phyloP scores from a whole-genome alignment of 257 asterid genomes.

The Solanum sitiens region DNA sequence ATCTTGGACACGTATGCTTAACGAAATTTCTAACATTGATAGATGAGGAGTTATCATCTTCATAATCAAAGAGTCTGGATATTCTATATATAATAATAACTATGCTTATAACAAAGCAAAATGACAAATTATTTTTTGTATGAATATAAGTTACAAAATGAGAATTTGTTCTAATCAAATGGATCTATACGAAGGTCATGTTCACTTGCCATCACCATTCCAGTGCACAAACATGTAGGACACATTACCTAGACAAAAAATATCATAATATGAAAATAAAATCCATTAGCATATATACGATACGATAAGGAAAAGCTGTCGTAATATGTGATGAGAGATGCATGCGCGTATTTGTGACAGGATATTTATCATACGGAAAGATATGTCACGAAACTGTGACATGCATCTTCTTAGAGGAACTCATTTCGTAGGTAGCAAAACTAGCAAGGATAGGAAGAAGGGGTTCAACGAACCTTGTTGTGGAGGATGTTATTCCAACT shows the following conservation, averaged over 20 bases:
- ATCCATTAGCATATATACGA: not conserved
- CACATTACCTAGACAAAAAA: conserved; percentile 61
- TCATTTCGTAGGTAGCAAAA: not conserved
- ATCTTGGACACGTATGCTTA: rapidly evolving
- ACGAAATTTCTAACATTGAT: not conserved
- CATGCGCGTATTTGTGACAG: not conserved
- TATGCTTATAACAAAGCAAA: not conserved
- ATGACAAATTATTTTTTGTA: not conserved
- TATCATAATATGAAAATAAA: not conserved
- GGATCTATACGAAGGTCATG: conserved; percentile 87
- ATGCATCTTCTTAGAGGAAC: not conserved
- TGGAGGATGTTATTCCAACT: not conserved
- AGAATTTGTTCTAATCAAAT: conserved; percentile 36
- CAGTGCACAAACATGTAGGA: conserved; percentile 92
- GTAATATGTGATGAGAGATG: not conserved
- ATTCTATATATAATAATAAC: not conserved
- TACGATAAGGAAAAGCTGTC: not conserved
- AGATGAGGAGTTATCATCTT: not conserved
- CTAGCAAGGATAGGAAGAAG: not conserved
- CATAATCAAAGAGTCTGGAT: not conserved
- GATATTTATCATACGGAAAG: too few species aligned
- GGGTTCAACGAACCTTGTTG: not conserved
- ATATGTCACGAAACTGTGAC: not conserved
- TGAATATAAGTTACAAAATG: not conserved
- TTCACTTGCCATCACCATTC: conserved; percentile 96